phyloP scores from a whole-genome alignment of 257 asterid genomes.

The Datura wrightii region DNA sequence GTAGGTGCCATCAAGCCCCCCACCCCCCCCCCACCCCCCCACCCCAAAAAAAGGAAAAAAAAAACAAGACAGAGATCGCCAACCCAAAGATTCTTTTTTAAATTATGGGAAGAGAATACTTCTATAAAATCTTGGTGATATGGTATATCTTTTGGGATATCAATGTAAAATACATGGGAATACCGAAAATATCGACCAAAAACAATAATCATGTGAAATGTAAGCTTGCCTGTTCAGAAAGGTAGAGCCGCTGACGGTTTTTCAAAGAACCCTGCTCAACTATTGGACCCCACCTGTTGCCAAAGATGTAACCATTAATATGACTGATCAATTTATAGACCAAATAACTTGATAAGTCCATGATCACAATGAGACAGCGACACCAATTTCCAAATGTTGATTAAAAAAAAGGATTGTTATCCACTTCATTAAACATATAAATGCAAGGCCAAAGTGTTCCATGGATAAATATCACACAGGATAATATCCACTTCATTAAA shows the following conservation, averaged over 20 bases:
- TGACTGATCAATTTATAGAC: not conserved
- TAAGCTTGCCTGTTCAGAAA: conserved; percentile 77
- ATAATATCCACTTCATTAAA: not conserved
- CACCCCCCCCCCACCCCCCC: too few relatives aligned
- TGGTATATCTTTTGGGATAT: conserved; percentile 18
- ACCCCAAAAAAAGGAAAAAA: not conserved
- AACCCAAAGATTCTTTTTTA: not conserved
- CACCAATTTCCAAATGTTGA: not conserved
- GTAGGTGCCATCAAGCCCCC: not conserved
- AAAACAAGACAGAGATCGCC: not conserved
- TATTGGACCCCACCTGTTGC: conserved; percentile 88
- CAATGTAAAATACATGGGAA: conserved; percentile 21
- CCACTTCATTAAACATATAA: conserved; percentile 22
- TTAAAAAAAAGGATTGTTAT: not conserved
- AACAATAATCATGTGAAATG: conserved; percentile 13
- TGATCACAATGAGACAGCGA: conserved; percentile 24
- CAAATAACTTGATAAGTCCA: conserved; percentile 21
- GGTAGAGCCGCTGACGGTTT: conserved; percentile 86
- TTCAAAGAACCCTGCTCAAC: conserved; percentile 66
- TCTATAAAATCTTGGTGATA: not conserved
- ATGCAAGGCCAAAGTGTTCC: not conserved
- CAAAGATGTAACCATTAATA: conserved; percentile 24
- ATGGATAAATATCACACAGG: not conserved
- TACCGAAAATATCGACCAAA: not conserved
- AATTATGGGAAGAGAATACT: not conserved